A percentile compares a stretch with the other conserved stretches of the same genome.
phyloP scores from a whole-genome alignment of 441 rosid species.

The Erodium chrysanthum region DNA sequence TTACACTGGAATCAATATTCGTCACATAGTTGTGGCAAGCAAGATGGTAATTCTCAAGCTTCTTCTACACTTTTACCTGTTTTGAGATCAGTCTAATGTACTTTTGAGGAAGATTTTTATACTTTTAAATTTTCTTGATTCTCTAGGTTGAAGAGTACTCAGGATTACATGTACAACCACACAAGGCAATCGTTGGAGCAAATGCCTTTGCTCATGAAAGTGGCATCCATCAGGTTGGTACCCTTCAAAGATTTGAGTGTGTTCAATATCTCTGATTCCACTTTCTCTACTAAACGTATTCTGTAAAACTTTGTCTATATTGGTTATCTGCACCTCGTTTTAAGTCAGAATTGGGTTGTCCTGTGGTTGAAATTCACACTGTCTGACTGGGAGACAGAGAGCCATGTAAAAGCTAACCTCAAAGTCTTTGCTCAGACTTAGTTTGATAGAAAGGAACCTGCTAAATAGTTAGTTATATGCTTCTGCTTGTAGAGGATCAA shows the following conservation, averaged over 20 bases:
- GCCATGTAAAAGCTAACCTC: neutral
- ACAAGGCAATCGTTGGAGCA: conserved; percentile 90
- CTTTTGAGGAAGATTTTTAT: neutral
- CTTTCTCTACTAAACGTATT: neutral
- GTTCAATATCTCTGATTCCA: neutral
- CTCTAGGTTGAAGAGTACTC: conserved; percentile 88
- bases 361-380: neutral
- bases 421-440: neutral
- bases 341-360: neutral
- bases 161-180: conserved; percentile 82
- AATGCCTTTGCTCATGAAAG: conserved; percentile 93
- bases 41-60: conserved; percentile 55
- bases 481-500: neutral
- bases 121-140: conserved; percentile 12
- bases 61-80: neutral
- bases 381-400: neutral
- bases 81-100: conserved; percentile 10
- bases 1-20: conserved; percentile 61
- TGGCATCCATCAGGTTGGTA: conserved; percentile 74
- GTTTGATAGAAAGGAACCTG: neutral
- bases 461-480: neutral
- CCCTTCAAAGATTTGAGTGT: neutral
- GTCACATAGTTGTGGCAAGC: conserved; percentile 82
- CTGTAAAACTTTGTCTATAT: neutral
- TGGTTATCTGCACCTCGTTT: neutral